phyloP scores from a whole-genome alignment of 2,329 filamentous ascomycete genomes.

The Colletotrichum ledebouriae region DNA sequence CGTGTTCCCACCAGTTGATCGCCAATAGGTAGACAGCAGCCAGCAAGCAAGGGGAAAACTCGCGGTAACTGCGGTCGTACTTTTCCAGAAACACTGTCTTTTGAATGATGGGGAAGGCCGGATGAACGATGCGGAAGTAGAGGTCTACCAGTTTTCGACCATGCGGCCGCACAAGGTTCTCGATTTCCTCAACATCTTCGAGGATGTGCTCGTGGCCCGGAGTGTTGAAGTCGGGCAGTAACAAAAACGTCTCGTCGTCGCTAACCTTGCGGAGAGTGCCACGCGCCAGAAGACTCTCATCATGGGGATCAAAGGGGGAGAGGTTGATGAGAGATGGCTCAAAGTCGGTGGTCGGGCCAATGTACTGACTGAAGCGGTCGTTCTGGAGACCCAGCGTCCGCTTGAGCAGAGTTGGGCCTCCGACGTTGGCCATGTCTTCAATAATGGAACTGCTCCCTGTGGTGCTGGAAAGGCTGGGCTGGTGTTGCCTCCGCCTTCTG shows the following conservation, averaged over 20 bases:
- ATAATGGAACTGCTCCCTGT: constrained; percentile 73
- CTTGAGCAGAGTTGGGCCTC: constrained; percentile 74
- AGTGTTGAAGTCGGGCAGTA: constrained; percentile 81
- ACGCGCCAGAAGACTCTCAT: constrained; percentile 80
- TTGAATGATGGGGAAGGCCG: constrained; percentile 85
- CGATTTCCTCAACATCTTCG: constrained; percentile 78
- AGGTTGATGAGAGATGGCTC: constrained; percentile 87
- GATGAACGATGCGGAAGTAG: constrained; percentile 86
- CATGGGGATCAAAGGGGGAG: constrained; percentile 83
- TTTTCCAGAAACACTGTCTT: constrained; percentile 85
- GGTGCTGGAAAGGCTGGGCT: constrained; percentile 72
- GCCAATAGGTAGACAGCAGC: constrained; percentile 88
- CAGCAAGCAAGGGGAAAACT: constrained; percentile 82
- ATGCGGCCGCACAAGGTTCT: constrained; percentile 81
- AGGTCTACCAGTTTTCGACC: constrained; percentile 83
- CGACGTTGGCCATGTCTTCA: constrained; percentile 79
- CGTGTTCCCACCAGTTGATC: constrained; percentile 88
- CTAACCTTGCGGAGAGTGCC: constrained; percentile 81
- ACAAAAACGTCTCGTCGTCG: constrained; percentile 82
- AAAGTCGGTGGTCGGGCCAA: constrained; percentile 86
- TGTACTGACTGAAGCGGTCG: constrained; percentile 85
- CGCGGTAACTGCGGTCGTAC: constrained; percentile 78
- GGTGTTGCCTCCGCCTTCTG: constrained; percentile 65
- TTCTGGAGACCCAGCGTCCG: constrained; percentile 81
- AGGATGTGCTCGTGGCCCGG: constrained; percentile 78